Evolutionary conservation across 306 rosid species (phyloP), one percentile per base, ranked within the genome.

Genomic region (Pterocarpus macrocarpus): DNA sequence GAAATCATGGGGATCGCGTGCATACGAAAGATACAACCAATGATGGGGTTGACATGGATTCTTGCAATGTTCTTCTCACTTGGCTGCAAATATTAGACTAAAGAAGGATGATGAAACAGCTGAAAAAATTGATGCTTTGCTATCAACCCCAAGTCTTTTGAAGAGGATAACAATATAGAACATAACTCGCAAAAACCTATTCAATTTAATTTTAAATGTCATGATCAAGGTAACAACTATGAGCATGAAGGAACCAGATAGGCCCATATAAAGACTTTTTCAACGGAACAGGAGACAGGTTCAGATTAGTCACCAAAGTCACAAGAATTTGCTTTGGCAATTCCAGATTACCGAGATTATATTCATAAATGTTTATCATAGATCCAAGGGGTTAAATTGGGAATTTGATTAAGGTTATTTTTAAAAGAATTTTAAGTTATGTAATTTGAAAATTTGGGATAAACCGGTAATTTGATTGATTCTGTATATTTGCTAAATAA

Each of bases 61-160:
- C 92, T 69, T 73, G 73, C 70, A 64, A 73, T 41, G 87, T 73
- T 79, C 85, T 92, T 78, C 98, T 84, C 99, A 90, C 76, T 22
- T 79, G 80, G 99, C 99, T 30, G 99, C 99, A 0, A 87, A 83
- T 79, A 64, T 89, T 71, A 87, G 92, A 87, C 86, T 94, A 63
- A 61, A 84, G 64, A 90, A 92, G 75, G 97, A 91, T 80, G 91
- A 85, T 9, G 94, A 87, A 82, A 88, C 90, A 22, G 89, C 97
- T 64, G 71, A 85, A 12, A 79, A 73, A 30, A 88, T 88, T 38
- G 87, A 78, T 85, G 82, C 84, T n/a, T 71, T 88, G 87, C 86
- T 34, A 5, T 41, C 52, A 89, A 88, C 65, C 94, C 87, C 11
- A 95, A 87, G 82, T 89, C 99, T 95, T 79, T 87, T 95, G 86